Evolutionary conservation across 2,329 filamentous ascomycete species (phyloP), one percentile per base, ranked within the genome.

Genomic region (Hypoxylon sp.): DNA sequence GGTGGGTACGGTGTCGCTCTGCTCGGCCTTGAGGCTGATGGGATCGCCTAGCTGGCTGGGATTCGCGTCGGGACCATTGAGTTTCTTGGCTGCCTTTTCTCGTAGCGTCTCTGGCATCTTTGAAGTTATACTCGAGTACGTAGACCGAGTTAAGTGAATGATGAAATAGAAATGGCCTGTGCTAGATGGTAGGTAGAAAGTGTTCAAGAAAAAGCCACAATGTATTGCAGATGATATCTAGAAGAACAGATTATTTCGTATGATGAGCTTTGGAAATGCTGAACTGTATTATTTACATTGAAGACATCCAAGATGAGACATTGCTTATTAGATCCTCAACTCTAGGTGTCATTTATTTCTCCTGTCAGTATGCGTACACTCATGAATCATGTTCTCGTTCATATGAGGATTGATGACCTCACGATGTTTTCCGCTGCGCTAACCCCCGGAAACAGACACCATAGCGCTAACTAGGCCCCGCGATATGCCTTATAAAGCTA

Each of bases 1-100:
- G 3, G 68, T 69, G 1, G 76, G 76, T 30, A 75, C 62, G 39
- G 56, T 68, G 15, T 73, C 71, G 59, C 73, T 76, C 55, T 69
- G 74, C 60, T 80, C 79, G 6, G 77, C 77, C 61, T 80, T 79
- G 26, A 79, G 39, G 49, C 76, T 79, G 32, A 79, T 73, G 2
- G 78, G 78, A 50, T 80, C 79, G 26, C 78, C 78, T 6, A 80
- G 70, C 66, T 76, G 75, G 54, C 74, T 75, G 4, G 77, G 76
- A 63, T 82, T 74, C 11, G 74, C 74, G 51, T 67, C 64, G 3
- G 72, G 67, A 34, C 74, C 75, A 19, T 75, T 67, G 4, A 74
- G 46, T 47, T 74, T 72, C 63, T 74, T 71, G 51, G 51, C 50
- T 6, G 73, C 72, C 52, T 72, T 74, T 34, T 74, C 71, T 56